phyloP scores from a whole-genome alignment of 1,139 yeast genomes.

The Nakaseomyces bracarensis region DNA sequence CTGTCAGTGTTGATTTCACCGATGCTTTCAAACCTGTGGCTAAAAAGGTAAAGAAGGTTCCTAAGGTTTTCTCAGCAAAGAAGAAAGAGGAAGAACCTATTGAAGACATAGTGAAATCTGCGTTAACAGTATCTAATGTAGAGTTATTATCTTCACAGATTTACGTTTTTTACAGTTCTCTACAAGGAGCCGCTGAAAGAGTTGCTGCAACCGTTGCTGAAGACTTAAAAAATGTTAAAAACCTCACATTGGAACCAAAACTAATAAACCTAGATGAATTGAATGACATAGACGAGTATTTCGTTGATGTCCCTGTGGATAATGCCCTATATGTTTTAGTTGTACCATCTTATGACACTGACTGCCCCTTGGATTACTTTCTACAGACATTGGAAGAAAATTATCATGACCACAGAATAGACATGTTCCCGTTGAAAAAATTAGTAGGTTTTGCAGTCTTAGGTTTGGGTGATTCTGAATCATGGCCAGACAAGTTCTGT shows the following conservation, averaged over 20 bases:
- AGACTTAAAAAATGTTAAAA: slow-evolving; percentile 29
- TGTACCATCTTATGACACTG: slow-evolving; percentile 86
- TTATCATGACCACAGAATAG: slow-evolving; percentile 75
- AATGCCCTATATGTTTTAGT: slow-evolving; percentile 61
- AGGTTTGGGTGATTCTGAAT: slow-evolving; percentile 82
- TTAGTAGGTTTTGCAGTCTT: slow-evolving; percentile 75
- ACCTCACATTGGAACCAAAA: slow-evolving; percentile 41
- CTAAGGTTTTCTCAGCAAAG: slow-evolving; percentile 21
- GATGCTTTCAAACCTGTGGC: slow-evolving; percentile 23
- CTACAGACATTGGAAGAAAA: slow-evolving; percentile 75
- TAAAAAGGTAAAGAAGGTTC: slow-evolving; percentile 17
- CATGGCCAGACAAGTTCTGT: slow-evolving; percentile 81
- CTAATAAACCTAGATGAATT: slow-evolving; percentile 69
- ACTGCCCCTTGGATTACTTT: slow-evolving; percentile 84
- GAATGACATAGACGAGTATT: slow-evolving; percentile 77
- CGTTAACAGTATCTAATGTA: slow-evolving; percentile 31
- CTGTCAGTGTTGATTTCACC: slow-evolving; percentile 39
- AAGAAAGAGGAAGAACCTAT: slow-evolving; percentile 22
- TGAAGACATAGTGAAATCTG: slow-evolving; percentile 23
- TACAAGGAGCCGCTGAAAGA: slow-evolving; percentile 74
- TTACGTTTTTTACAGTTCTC: slow-evolving; percentile 69
- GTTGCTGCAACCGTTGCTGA: slow-evolving; percentile 45
- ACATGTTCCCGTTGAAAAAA: slow-evolving; percentile 61
- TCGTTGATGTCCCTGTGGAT: slow-evolving; percentile 51
- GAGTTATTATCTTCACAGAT: slow-evolving; percentile 34